Evolutionary conservation across 768 basidiomycete genomes (phyloP).

Genomic region (Agrocybe praecox): DNA sequence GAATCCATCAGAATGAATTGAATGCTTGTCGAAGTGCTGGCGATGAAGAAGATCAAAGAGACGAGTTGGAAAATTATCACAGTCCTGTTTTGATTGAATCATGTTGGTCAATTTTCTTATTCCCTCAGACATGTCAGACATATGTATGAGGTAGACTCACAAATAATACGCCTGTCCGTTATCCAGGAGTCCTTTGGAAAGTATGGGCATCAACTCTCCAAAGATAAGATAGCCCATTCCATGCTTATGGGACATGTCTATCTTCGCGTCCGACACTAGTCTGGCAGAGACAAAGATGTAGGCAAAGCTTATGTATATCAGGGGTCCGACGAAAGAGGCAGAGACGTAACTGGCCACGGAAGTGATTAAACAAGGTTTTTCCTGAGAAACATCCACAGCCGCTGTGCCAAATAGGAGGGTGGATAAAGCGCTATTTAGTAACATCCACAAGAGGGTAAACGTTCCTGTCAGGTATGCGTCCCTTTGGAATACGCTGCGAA

Average conservation of each 20-base stretch:
- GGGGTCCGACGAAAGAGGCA: slow-evolving; percentile 4
- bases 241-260: slow-evolving; percentile 1
- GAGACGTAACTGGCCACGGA: slow-evolving; percentile 5
- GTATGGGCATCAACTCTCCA: slow-evolving; percentile 3
- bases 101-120: neutral
- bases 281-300: slow-evolving; percentile 12
- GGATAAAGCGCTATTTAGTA: neutral
- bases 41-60: slow-evolving; percentile 13
- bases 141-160: slow-evolving; percentile 3
- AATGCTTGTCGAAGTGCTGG: neutral
- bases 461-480: slow-evolving; percentile 7
- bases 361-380: neutral
- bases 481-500: neutral
- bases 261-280: slow-evolving; percentile 2
- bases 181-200: slow-evolving; percentile 5
- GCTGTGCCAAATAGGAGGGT: slow-evolving; percentile 7
- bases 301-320: slow-evolving; percentile 10
- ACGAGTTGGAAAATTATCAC: slow-evolving; percentile 12
- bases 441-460: slow-evolving; percentile 8
- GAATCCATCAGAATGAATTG: slow-evolving; percentile 3
- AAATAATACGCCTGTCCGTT: slow-evolving; percentile 11
- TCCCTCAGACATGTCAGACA: too few species aligned
- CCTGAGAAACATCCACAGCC: neutral
- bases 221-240: slow-evolving; percentile 4
- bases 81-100: neutral